phyloP scores from a whole-genome alignment of 2,329 filamentous ascomycete species.

The Fusarium sp. region DNA sequence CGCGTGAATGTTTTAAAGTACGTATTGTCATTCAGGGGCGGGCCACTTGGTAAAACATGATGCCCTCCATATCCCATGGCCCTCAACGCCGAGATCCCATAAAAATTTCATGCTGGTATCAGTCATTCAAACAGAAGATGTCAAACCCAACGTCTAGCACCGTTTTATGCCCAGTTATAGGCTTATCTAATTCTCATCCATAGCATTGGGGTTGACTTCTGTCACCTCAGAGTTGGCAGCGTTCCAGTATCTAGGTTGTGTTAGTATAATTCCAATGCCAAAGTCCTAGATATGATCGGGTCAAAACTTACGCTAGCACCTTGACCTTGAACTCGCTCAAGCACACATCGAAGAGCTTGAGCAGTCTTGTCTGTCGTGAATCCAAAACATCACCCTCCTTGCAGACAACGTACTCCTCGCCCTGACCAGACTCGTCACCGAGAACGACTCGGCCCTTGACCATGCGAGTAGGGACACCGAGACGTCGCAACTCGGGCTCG shows the following conservation, averaged over 20 bases:
- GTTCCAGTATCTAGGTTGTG: slow-evolving; percentile 67
- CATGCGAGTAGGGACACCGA: slow-evolving; percentile 90
- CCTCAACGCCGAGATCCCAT: slow-evolving; percentile 54
- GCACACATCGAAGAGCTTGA: slow-evolving; percentile 94
- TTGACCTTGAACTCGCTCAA: slow-evolving; percentile 90
- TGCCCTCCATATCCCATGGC: slow-evolving; percentile 50
- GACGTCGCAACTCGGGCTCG: slow-evolving; percentile 88
- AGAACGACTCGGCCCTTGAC: slow-evolving; percentile 89
- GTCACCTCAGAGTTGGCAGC: slow-evolving; percentile 70
- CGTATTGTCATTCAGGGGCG: slow-evolving; percentile 46
- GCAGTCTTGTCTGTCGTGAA: slow-evolving; percentile 88
- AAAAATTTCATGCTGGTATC: slow-evolving; percentile 52
- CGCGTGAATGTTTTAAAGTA: slow-evolving; percentile 33
- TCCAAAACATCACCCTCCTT: slow-evolving; percentile 87
- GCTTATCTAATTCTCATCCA: slow-evolving; percentile 50
- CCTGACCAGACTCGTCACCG: slow-evolving; percentile 65
- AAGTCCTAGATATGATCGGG: background rate
- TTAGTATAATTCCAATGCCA: slow-evolving; percentile 19
- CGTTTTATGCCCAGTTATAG: slow-evolving; percentile 28
- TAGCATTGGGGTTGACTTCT: slow-evolving; percentile 59
- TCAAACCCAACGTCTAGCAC: slow-evolving; percentile 46
- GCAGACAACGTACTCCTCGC: slow-evolving; percentile 79
- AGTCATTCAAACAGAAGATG: slow-evolving; percentile 50
- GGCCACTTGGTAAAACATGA: slow-evolving; percentile 48
- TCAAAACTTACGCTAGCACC: slow-evolving; percentile 73